Evolutionary conservation across 306 rosid species (phyloP).

Genomic region (Vigna nakashimae): DNA sequence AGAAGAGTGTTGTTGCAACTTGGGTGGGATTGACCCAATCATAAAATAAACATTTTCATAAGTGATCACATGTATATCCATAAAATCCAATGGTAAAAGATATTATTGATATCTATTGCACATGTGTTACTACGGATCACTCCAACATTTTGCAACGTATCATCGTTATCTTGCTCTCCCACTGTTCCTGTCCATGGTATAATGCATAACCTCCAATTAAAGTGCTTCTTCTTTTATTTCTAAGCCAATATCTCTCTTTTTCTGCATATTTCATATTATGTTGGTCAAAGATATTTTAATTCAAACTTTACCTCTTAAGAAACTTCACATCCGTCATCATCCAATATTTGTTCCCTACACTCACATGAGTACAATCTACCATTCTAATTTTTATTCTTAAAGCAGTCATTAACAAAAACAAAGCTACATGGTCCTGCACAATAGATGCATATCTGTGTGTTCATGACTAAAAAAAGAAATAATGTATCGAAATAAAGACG

Average conservation of each 20-base stretch:
- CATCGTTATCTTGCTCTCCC: conserved; percentile 34
- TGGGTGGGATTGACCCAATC: conserved; percentile 68
- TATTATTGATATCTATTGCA: not conserved
- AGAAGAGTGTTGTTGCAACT: conserved; percentile 40
- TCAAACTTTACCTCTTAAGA: conserved; percentile 33
- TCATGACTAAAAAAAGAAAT: not conserved
- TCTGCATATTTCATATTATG: conserved; percentile 14
- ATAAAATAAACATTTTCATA: conserved; percentile 32
- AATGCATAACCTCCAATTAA: conserved; percentile 15
- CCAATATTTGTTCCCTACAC: conserved; percentile 9
- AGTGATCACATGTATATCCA: conserved; percentile 15
- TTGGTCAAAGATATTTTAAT: conserved; percentile 47
- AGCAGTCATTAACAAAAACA: too few species aligned
- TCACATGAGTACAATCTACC: conserved; percentile 64
- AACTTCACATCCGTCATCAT: conserved; percentile 41
- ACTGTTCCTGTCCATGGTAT: conserved; percentile 28
- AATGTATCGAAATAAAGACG: conserved; percentile 10
- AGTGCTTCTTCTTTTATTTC: conserved; percentile 4
- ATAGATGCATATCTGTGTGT: too few species aligned
- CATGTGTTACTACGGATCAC: not conserved
- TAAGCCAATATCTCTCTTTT: conserved; percentile 17
- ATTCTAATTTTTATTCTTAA: conserved; percentile 33
- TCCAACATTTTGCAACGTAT: conserved; percentile 17
- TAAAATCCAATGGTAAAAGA: conserved; percentile 32
- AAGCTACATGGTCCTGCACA: too few species aligned